phyloP scores from a whole-genome alignment of 2,329 filamentous ascomycete genomes.

The Pseudocercospora macadamiae region DNA sequence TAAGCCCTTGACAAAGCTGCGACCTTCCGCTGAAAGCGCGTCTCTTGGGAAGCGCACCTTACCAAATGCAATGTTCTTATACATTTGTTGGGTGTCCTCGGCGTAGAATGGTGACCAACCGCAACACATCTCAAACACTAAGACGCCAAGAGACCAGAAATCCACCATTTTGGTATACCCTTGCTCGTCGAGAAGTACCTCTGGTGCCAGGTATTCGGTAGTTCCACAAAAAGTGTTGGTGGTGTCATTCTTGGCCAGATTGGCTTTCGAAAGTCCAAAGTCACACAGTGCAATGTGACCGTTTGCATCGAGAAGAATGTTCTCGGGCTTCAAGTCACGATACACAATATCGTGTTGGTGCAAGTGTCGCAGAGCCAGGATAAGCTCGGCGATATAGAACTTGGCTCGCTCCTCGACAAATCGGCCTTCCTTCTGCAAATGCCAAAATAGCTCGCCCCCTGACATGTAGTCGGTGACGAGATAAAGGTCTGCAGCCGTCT shows the following conservation, averaged over 20 bases:
- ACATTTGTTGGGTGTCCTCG: conserved; percentile 99
- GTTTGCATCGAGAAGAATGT: conserved; percentile 94
- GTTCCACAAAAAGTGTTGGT: conserved; percentile 99
- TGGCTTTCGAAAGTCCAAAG: conserved; percentile 96
- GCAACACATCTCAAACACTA: conserved; percentile 99
- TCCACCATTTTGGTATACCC: conserved; percentile 99
- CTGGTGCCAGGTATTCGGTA: conserved; percentile 94
- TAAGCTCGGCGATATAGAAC: conserved; percentile 98
- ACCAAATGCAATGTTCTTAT: conserved; percentile 99
- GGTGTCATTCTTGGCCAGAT: conserved; percentile 93
- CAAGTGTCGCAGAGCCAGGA: conserved; percentile 89
- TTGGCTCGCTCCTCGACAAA: conserved; percentile 95
- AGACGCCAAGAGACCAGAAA: conserved; percentile 96
- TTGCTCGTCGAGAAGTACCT: conserved; percentile 92
- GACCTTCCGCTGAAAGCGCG: conserved; percentile 88
- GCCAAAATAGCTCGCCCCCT: conserved; percentile 97
- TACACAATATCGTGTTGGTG: conserved; percentile 98
- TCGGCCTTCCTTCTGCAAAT: conserved; percentile 93
- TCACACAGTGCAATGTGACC: conserved; percentile 97
- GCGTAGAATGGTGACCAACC: conserved; percentile 99
- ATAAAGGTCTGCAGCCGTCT: conserved; percentile 94
- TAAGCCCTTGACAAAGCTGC: conserved; percentile 97
- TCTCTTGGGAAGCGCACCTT: conserved; percentile 96
- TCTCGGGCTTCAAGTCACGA: conserved; percentile 95
- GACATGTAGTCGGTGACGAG: conserved; percentile 99